Evolutionary conservation across 2,329 filamentous ascomycete species (phyloP).

Genomic region (Aureobasidium pullulans): DNA sequence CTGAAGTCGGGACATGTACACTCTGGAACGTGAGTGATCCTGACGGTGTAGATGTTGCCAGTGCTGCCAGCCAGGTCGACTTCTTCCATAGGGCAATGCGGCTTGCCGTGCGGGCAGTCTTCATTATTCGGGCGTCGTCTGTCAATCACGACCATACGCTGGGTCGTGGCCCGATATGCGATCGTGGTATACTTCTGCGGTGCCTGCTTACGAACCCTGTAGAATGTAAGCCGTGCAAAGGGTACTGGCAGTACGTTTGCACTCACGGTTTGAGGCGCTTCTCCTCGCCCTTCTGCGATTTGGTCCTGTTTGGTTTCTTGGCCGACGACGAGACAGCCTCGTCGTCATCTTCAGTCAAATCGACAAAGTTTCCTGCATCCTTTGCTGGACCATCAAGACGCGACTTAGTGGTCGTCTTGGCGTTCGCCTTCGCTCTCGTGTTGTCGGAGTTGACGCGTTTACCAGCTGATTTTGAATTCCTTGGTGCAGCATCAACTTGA

Average conservation of each 20-base stretch:
- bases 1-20: conserved; percentile 25
- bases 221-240: neutral
- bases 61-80: conserved; percentile 54
- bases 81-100: conserved; percentile 42
- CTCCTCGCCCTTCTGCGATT: conserved; percentile 19
- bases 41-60: conserved; percentile 55
- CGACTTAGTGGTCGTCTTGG: neutral
- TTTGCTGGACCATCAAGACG: neutral
- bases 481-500: neutral
- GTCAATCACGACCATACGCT: conserved; percentile 26
- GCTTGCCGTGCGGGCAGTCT: conserved; percentile 32
- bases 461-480: neutral
- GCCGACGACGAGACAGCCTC: neutral
- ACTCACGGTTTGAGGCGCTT: conserved; percentile 18
- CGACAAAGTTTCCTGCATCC: neutral
- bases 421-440: neutral
- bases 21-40: conserved; percentile 43
- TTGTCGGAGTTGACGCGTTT: neutral
- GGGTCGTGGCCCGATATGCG: conserved; percentile 24
- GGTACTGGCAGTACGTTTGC: neutral
- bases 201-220: conserved; percentile 19
- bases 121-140: conserved; percentile 27
- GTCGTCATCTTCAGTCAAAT: conserved; percentile 13
- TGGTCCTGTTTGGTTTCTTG: conserved; percentile 15
- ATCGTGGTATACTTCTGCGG: conserved; percentile 21